Evolutionary conservation across 306 rosid genomes (phyloP), one percentile per base, ranked within the genome.

Genomic region (Carpinus fangiana): DNA sequence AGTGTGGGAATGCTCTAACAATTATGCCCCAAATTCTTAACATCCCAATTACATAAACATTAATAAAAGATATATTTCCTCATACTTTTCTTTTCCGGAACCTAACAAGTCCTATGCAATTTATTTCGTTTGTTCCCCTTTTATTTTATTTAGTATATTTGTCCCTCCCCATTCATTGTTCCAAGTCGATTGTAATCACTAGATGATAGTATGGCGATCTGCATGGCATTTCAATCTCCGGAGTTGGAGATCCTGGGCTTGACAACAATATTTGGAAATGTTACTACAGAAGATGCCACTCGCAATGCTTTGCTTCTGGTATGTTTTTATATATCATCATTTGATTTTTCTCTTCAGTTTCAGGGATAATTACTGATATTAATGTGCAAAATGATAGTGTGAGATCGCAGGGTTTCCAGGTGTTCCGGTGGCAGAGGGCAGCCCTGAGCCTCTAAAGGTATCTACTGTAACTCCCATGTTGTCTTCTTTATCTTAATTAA

Each of bases 301-400:
- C 87, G 80, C 41, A 95, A 95, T 78, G 96, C 99, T 21, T 88
- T 95, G 92, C 88, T 88, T 83, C 89, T 95, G 98, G 99, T 95
- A 87, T 41, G 96, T 76, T 73, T 73, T 78, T 65, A 38, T 14
- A 28, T 34, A n/a, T n/a, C 0, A 20, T 80, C 31, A 28, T 1
- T 28, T 28, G 80, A 43, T 56, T 7, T 73, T 61, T 79, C 26
- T 70, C 45, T 70, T 55, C 26, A 18, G 20, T 67, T 73, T 18
- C 62, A 5, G 70, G 78, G 52, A 12, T 79, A 3, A 82, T 70
- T 82, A 76, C 79, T 84, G 64, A 75, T 82, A 81, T 85, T 69
- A 73, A 80, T 86, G 70, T 85, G 88, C 92, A 90, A 93, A 91
- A 93, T 96, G 86, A 95, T 86, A 95, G 99, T 95, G 99, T 95